These are phyloP conservation scores for Globisporangium barbulae DNA, from an alignment of 352 stramenopile species.

Conservation along the genomic window DNA sequence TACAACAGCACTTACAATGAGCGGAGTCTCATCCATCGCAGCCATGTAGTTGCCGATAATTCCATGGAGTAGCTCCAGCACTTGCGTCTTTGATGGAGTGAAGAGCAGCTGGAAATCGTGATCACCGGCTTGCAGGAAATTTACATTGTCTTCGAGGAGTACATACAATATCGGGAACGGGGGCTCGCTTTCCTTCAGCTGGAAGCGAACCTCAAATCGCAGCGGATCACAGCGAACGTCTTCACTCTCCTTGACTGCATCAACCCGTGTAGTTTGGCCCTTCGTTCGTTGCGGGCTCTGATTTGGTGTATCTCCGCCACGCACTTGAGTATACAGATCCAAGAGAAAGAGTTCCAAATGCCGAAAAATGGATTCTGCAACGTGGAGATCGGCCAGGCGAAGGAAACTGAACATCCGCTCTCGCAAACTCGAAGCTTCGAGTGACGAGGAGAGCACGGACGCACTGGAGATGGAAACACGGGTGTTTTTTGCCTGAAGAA, in stretches of 20 bases:
- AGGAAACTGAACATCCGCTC: conserved; percentile 61
- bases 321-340: conserved; percentile 33
- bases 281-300: neutral
- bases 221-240: neutral
- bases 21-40: conserved; percentile 35
- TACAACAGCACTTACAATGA: conserved; percentile 25
- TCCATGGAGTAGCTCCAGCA: conserved; percentile 40
- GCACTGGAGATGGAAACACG: conserved; percentile 1
- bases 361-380: conserved; percentile 39
- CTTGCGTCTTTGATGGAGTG: conserved; percentile 26
- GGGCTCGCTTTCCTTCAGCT: neutral
- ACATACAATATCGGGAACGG: conserved; percentile 25
- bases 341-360: conserved; percentile 32
- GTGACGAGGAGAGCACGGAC: conserved; percentile 14
- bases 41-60: conserved; percentile 46
- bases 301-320: conserved; percentile 15
- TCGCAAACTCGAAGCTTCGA: conserved; percentile 29
- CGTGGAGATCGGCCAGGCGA: conserved; percentile 38
- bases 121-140: conserved; percentile 21
- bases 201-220: conserved; percentile 3
- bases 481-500: conserved; percentile 16
- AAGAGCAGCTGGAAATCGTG: neutral
- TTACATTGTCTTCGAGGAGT: conserved; percentile 16
- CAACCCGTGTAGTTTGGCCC: neutral
- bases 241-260: neutral